Evolutionary conservation across 2,329 filamentous ascomycete species (phyloP).

Genomic region (Fusarium setosum): DNA sequence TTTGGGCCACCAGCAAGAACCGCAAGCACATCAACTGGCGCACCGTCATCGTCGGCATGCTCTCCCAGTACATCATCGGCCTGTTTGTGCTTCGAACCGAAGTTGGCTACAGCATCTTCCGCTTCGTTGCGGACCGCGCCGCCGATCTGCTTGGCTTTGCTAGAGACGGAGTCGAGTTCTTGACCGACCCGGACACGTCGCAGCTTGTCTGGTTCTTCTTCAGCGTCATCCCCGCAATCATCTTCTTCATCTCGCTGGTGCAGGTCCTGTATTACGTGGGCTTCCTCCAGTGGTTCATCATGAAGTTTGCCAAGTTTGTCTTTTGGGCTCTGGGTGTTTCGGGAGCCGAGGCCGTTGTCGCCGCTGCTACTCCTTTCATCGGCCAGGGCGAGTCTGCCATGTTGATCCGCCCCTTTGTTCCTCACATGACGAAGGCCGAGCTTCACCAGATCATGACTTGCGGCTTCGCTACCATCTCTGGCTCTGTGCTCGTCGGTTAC

Average conservation of each 20-base stretch:
- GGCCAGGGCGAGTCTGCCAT: constrained; percentile 95
- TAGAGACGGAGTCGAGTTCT: constrained; percentile 76
- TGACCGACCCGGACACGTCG: constrained; percentile 61
- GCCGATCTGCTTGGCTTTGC: constrained; percentile 82
- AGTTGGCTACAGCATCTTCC: constrained; percentile 90
- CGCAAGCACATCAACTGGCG: constrained; percentile 75
- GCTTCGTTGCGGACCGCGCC: constrained; percentile 83
- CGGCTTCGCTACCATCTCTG: constrained; percentile 92
- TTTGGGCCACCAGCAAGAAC: constrained; percentile 79
- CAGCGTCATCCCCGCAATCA: constrained; percentile 86
- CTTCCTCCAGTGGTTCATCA: constrained; percentile 88
- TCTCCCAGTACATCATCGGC: constrained; percentile 87
- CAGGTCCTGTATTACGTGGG: constrained; percentile 86
- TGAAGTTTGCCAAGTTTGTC: constrained; percentile 90
- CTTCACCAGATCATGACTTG: constrained; percentile 94
- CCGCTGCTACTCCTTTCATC: constrained; percentile 92
- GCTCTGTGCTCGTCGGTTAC: constrained; percentile 87
- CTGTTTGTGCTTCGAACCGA: constrained; percentile 87
- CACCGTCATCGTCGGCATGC: constrained; percentile 88
- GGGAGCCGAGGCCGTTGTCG: constrained; percentile 92
- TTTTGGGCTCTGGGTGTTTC: constrained; percentile 91
- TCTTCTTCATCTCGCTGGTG: constrained; percentile 96
- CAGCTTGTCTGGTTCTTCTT: constrained; percentile 76
- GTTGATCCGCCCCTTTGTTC: constrained; percentile 88
- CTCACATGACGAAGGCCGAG: constrained; percentile 87